Conservation (phyloP, 768 basidiomycete genomes). For the Punctularia strigosozonata region DNA sequence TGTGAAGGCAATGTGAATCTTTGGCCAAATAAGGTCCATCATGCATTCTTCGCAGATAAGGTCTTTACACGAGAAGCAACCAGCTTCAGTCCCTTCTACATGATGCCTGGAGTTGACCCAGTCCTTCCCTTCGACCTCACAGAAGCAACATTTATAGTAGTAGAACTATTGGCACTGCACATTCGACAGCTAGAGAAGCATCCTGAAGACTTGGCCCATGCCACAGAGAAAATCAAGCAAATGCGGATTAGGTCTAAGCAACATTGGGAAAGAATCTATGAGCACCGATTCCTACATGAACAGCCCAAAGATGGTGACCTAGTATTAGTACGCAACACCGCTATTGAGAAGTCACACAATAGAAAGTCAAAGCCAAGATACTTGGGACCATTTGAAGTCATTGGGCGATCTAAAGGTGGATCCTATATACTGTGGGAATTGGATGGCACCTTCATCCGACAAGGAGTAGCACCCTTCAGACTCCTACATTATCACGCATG, state of each 20-base stretch:
- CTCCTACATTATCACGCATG: slow-evolving; percentile 3
- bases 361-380: slow-evolving; percentile 12
- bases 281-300: slow-evolving; percentile 9
- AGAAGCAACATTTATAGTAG: slow-evolving; percentile 14
- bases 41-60: background rate
- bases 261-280: slow-evolving; percentile 15
- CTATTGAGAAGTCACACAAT: background rate
- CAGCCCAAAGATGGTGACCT: slow-evolving; percentile 20
- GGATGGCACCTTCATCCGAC: slow-evolving; percentile 7
- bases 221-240: slow-evolving; percentile 9
- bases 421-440: slow-evolving; percentile 10
- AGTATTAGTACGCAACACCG: slow-evolving; percentile 23
- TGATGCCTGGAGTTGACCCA: slow-evolving; percentile 9
- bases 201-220: slow-evolving; percentile 11
- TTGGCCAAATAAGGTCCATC: slow-evolving; percentile 11
- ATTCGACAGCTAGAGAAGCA: slow-evolving; percentile 16
- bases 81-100: background rate
- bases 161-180: slow-evolving; percentile 13
- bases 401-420: slow-evolving; percentile 11
- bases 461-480: slow-evolving; percentile 6
- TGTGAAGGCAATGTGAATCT: slow-evolving; percentile 8
- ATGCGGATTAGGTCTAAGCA: slow-evolving; percentile 10
- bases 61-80: background rate
- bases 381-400: slow-evolving; percentile 25
- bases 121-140: slow-evolving; percentile 16